Evolutionary conservation across 495 filamentous ascomycete genomes (phyloP).

Genomic region (Hyaloscypha bicolor): DNA sequence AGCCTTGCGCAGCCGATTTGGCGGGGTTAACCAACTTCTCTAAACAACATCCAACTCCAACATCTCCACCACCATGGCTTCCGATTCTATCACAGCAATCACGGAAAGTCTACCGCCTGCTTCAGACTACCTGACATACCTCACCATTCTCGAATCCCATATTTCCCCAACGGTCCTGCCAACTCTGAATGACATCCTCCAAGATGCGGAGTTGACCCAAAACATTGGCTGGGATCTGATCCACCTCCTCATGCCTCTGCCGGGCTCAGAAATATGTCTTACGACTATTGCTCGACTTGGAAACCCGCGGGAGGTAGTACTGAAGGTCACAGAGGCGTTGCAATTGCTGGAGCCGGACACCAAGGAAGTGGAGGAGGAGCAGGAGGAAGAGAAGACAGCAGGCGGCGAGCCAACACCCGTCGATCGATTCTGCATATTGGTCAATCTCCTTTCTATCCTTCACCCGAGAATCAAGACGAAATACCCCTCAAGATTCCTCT

Average conservation of each 20-base stretch:
- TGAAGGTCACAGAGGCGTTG: constrained; percentile 68
- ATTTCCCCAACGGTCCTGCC: constrained; percentile 77
- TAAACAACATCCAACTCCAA: neutral
- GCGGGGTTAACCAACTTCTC: neutral
- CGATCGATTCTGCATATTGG: constrained; percentile 70
- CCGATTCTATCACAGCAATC: constrained; percentile 43
- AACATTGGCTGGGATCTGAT: constrained; percentile 98
- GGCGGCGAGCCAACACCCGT: constrained; percentile 16
- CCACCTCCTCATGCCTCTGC: constrained; percentile 78
- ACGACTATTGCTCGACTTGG: constrained; percentile 76
- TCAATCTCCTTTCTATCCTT: constrained; percentile 81
- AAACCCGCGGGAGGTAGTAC: constrained; percentile 90
- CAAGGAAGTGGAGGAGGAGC: constrained; percentile 40
- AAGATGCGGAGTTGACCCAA: constrained; percentile 79
- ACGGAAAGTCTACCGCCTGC: constrained; percentile 60
- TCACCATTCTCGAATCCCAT: constrained; percentile 86
- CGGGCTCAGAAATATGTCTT: constrained; percentile 72
- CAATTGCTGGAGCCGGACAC: constrained; percentile 59
- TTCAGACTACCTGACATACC: constrained; percentile 84
- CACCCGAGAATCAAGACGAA: constrained; percentile 88
- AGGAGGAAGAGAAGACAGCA: constrained; percentile 29
- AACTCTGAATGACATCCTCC: constrained; percentile 73
- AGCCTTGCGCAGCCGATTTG: no score
- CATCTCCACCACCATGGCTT: constrained; percentile 21
- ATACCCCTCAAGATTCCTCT: constrained; percentile 88